phyloP scores from a whole-genome alignment of 306 rosid genomes.

The Citrullus amarus region DNA sequence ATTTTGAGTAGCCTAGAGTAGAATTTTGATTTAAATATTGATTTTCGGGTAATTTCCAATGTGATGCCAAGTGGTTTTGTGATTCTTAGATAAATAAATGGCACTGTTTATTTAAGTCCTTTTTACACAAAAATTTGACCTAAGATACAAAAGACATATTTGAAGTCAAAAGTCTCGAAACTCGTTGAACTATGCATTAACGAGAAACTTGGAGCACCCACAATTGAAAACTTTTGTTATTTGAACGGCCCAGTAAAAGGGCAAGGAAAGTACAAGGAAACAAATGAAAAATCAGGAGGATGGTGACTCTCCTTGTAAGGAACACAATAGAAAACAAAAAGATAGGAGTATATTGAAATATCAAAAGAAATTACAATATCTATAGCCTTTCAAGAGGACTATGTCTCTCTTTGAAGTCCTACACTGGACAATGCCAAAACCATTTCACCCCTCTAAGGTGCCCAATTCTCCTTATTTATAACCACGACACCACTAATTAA shows the following conservation, averaged over 20 bases:
- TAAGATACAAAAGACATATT: background rate
- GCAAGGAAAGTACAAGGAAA: background rate
- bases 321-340: no score
- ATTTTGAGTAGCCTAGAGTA: background rate
- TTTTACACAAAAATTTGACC: background rate
- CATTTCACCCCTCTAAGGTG: background rate
- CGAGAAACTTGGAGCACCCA: no score
- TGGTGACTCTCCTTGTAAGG: background rate
- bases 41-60: background rate
- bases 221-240: background rate
- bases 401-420: background rate
- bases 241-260: background rate
- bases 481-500: background rate
- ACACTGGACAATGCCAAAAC: background rate
- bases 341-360: no score
- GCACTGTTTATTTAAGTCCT: background rate
- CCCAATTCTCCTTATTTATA: background rate
- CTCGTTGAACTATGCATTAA: background rate
- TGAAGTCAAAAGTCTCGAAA: background rate
- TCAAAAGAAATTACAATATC: no score
- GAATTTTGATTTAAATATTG: background rate
- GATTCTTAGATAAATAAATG: background rate
- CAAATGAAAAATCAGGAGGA: background rate
- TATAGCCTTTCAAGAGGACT: background rate
- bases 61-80: background rate